Conservation (phyloP, 441 rosid species). For the Syzygium malaccense region DNA sequence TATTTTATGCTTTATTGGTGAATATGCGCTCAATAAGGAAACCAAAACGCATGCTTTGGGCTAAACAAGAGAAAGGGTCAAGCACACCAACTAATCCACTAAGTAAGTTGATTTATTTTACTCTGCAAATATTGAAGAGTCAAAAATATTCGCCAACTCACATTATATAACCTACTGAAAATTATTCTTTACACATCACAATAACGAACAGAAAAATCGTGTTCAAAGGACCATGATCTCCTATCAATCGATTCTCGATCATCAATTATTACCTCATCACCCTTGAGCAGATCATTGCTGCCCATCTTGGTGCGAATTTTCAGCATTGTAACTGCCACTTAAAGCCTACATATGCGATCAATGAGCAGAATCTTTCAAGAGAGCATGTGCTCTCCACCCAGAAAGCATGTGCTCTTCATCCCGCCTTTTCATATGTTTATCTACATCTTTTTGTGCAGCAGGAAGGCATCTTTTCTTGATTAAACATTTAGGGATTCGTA, state of each 20-base stretch:
- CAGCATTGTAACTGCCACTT: not conserved
- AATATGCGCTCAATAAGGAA: not conserved
- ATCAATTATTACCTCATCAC: not conserved
- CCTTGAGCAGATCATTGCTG: not conserved
- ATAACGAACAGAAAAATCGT: no score
- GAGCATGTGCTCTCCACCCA: not conserved
- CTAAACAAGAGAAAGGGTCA: not conserved
- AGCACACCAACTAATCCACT: not conserved
- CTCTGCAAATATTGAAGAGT: not conserved
- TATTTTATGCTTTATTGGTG: not conserved
- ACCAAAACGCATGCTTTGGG: not conserved
- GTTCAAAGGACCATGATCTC: not conserved
- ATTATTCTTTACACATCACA: not conserved
- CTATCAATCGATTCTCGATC: not conserved
- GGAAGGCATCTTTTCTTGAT: not conserved
- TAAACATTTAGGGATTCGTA: not conserved
- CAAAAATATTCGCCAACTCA: fast-evolving
- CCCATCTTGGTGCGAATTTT: not conserved
- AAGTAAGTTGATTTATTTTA: not conserved
- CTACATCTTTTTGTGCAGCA: not conserved
- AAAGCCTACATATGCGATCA: not conserved
- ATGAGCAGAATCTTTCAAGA: not conserved
- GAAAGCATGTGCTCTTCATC: not conserved
- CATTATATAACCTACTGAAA: not conserved
- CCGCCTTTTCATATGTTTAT: not conserved